Evolutionary conservation across 2,329 filamentous ascomycete genomes (phyloP).

Genomic region (Fusarium nematophilum): DNA sequence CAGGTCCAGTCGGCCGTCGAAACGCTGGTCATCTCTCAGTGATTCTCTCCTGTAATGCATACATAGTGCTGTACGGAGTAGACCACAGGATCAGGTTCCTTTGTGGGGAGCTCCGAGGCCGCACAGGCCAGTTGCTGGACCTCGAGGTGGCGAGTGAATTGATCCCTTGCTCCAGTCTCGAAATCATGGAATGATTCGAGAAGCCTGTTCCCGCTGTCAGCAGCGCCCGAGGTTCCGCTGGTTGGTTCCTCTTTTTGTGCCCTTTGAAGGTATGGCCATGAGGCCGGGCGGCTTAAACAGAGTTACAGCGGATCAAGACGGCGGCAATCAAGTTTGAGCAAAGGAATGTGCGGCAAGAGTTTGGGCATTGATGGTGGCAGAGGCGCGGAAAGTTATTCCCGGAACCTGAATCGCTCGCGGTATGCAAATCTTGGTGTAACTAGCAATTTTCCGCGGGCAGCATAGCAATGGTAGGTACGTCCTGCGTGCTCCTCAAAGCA

Average conservation of each 20-base stretch:
- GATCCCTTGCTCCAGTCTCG: conserved; percentile 12
- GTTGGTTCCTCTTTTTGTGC: too few species aligned
- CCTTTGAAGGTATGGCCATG: conserved; percentile 1
- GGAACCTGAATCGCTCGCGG: conserved; percentile 1
- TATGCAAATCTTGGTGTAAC: too few species aligned
- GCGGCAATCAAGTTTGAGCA: conserved; percentile 3
- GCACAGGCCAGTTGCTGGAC: conserved; percentile 27
- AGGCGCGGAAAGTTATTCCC: conserved; percentile 2
- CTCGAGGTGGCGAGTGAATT: conserved; percentile 16
- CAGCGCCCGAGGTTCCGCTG: conserved; percentile 22
- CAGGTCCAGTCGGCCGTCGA: conserved; percentile 8
- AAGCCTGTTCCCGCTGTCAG: too few species aligned
- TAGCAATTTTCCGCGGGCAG: too few species aligned
- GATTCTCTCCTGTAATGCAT: background rate
- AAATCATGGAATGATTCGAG: conserved; percentile 33
- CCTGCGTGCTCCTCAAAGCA: too few species aligned
- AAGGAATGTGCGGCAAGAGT: conserved; percentile 2
- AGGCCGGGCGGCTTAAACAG: background rate
- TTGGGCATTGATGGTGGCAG: conserved; percentile 5
- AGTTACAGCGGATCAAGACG: background rate
- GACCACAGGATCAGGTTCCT: too few species aligned
- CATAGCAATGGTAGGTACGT: too few species aligned
- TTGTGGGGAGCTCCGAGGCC: conserved; percentile 17
- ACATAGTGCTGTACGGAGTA: too few species aligned
- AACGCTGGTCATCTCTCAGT: background rate